These are phyloP conservation scores for Leccinum incarnatum DNA, from an alignment of 768 basidiomycete species.

Conservation along the genomic window DNA sequence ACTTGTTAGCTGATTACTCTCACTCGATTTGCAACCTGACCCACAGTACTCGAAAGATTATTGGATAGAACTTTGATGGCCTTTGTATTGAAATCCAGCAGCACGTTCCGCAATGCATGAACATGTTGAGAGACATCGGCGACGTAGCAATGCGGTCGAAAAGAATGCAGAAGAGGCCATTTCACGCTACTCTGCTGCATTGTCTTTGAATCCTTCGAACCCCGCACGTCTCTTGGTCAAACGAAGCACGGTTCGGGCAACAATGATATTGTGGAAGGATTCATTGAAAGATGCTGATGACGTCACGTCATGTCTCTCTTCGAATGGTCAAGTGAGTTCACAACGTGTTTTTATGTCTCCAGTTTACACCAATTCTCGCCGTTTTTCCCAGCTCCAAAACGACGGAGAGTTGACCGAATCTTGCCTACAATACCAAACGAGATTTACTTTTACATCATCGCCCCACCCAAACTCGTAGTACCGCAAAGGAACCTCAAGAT, in stretches of 20 bases:
- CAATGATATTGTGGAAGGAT: neutral
- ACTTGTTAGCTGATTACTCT: neutral
- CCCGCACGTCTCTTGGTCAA: conserved; percentile 2
- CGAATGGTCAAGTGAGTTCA: too few species aligned
- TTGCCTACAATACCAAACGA: too few species aligned
- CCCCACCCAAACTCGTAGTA: too few species aligned
- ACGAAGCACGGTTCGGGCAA: conserved; percentile 2
- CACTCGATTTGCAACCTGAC: neutral
- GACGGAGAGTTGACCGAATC: too few species aligned
- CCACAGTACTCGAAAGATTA: neutral
- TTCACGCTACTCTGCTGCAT: too few species aligned
- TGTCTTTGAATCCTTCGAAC: neutral
- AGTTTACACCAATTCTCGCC: too few species aligned
- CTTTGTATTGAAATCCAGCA: neutral
- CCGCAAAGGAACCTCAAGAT: too few species aligned
- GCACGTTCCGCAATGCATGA: neutral
- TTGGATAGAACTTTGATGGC: conserved; percentile 14
- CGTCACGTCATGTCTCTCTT: too few species aligned
- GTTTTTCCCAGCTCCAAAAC: too few species aligned
- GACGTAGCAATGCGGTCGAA: neutral
- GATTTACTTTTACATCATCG: too few species aligned
- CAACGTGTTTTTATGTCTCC: too few species aligned
- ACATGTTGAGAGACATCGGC: neutral
- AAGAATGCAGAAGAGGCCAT: neutral
- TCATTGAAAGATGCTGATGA: too few species aligned